These are phyloP conservation scores for Boletellus deceptivus DNA, from an alignment of 1,284 basidiomycete genomes.

Conservation along the genomic window DNA sequence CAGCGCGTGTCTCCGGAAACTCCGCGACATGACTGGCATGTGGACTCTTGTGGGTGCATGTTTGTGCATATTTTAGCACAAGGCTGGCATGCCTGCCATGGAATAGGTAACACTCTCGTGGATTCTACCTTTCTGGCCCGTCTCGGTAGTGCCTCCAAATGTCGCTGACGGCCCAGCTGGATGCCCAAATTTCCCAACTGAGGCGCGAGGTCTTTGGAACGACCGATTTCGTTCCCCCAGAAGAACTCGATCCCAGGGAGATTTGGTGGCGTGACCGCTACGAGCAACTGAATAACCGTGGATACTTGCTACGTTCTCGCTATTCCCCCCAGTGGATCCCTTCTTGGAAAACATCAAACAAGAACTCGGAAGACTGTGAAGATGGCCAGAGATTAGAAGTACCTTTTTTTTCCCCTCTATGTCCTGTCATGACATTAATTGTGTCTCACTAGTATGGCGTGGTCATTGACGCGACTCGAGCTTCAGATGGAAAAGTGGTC, in stretches of 20 bases:
- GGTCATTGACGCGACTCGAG: conserved; percentile 14
- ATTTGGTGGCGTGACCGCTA: not conserved
- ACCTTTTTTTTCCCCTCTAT: not conserved
- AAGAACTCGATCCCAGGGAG: not conserved
- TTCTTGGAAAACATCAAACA: conserved; percentile 29
- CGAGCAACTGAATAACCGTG: not conserved
- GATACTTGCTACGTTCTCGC: conserved; percentile 28
- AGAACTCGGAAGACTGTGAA: not conserved
- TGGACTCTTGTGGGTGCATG: too few species aligned
- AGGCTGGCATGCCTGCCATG: too few species aligned
- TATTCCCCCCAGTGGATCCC: conserved; percentile 37
- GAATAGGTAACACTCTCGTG: too few species aligned
- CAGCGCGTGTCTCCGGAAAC: too few species aligned
- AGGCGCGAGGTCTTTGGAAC: not conserved
- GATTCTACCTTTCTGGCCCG: too few species aligned
- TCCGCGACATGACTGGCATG: too few species aligned
- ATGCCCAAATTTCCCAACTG: not conserved
- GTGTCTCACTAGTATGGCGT: too few species aligned
- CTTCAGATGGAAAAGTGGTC: conserved; percentile 30
- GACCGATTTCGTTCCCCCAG: not conserved
- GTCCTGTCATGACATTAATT: too few species aligned
- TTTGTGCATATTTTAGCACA: too few species aligned
- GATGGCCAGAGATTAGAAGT: conserved; percentile 16
- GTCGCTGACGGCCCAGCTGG: not conserved
- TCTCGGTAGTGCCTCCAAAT: too few species aligned